Percentiles rank a stretch among this genome's conserved stretches.
Conservation (phyloP, 208 protist genomes). For the Porcisia hertigi region DNA sequence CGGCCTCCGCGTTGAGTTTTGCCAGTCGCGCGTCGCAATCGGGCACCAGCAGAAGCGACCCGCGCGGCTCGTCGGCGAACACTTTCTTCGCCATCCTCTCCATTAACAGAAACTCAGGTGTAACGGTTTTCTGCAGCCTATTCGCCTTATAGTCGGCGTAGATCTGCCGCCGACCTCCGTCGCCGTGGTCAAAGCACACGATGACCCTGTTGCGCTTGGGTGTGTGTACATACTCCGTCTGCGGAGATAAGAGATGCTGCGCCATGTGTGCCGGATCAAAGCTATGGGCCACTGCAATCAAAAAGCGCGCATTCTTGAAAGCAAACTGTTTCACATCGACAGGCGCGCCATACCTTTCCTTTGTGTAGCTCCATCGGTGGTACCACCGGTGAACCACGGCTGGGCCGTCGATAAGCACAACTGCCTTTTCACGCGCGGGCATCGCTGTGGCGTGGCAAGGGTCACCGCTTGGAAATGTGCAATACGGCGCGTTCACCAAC, state of each 20-base stretch:
- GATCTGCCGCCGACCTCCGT: slow-evolving; percentile 78
- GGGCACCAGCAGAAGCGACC: slow-evolving; percentile 73
- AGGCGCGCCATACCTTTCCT: slow-evolving; percentile 39
- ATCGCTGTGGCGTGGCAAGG: slow-evolving; percentile 23
- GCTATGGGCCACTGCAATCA: slow-evolving; percentile 81
- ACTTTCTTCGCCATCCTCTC: slow-evolving; percentile 83
- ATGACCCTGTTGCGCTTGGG: slow-evolving; percentile 89
- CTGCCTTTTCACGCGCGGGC: slow-evolving; percentile 59
- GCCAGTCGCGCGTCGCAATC: slow-evolving; percentile 70
- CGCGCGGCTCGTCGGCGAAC: slow-evolving; percentile 70
- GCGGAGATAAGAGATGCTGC: slow-evolving; percentile 85
- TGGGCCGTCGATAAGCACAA: slow-evolving; percentile 87
- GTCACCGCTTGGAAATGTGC: background rate
- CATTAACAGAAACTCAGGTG: slow-evolving; percentile 66
- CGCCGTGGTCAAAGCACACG: slow-evolving; percentile 89
- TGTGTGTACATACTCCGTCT: slow-evolving; percentile 85
- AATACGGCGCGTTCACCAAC: background rate
- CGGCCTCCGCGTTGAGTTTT: slow-evolving; percentile 82
- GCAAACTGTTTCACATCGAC: slow-evolving; percentile 80
- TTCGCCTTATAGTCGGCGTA: slow-evolving; percentile 86
- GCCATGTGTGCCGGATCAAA: slow-evolving; percentile 85
- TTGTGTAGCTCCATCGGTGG: slow-evolving; percentile 81
- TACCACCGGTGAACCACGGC: slow-evolving; percentile 90
- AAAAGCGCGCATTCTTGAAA: slow-evolving; percentile 79
- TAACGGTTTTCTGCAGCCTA: slow-evolving; percentile 36